These are phyloP conservation scores for Ophiostoma ips DNA, from an alignment of 2,329 filamentous ascomycete genomes.

Conservation along the genomic window DNA sequence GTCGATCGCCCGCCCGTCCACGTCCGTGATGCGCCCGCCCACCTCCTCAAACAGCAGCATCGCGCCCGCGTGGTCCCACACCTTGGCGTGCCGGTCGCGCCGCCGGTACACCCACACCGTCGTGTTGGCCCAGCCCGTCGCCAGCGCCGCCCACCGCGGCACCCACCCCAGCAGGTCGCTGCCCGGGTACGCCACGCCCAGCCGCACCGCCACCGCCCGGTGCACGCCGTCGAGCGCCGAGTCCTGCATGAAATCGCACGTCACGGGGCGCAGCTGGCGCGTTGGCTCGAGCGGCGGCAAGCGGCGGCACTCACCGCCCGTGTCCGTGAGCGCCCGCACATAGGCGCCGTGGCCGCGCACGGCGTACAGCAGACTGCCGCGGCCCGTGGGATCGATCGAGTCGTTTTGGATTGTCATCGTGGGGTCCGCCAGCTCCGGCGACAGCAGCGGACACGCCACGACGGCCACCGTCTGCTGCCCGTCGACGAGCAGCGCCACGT, in stretches of 20 bases:
- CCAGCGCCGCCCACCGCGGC: constrained; percentile 38
- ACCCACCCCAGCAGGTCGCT: constrained; percentile 44
- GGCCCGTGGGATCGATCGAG: constrained; percentile 27
- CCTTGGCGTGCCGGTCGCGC: constrained; percentile 34
- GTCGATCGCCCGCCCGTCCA: constrained; percentile 37
- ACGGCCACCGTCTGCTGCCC: constrained; percentile 35
- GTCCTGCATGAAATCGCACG: constrained; percentile 31
- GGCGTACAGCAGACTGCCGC: constrained; percentile 38
- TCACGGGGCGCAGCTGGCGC: constrained; percentile 28
- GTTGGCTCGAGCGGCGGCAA: background rate
- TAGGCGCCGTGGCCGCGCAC: constrained; percentile 34
- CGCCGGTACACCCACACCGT: constrained; percentile 43
- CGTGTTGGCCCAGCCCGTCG: constrained; percentile 37
- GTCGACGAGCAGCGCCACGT: constrained; percentile 37
- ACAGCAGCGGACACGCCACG: constrained; percentile 30
- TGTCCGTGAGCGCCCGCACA: constrained; percentile 25
- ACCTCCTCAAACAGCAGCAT: constrained; percentile 45
- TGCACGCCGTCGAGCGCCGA: constrained; percentile 36
- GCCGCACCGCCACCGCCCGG: constrained; percentile 26
- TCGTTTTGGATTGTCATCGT: constrained; percentile 26
- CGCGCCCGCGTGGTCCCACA: constrained; percentile 47
- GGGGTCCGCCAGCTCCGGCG: constrained; percentile 23
- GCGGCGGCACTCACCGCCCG: constrained; percentile 4
- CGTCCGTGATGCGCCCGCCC: constrained; percentile 41
- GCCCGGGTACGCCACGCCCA: constrained; percentile 31